phyloP scores from a whole-genome alignment of 2,329 filamentous ascomycete genomes.

The Thielaviopsis ethacetica region DNA sequence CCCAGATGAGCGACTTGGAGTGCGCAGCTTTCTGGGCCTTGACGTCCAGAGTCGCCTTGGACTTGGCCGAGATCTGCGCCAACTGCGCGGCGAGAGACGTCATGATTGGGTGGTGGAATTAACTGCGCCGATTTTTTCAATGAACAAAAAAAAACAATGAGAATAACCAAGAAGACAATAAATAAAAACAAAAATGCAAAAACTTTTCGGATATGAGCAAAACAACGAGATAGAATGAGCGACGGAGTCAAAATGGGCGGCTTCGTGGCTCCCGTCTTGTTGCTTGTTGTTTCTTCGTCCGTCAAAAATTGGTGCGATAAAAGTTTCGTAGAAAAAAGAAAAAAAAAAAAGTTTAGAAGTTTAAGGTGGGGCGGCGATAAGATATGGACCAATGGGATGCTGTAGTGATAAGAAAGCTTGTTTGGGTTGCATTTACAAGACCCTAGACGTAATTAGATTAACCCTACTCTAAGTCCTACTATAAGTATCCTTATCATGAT shows the following conservation, averaged over 20 bases:
- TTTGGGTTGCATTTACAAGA: not conserved
- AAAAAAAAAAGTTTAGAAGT: slow-evolving; percentile 10
- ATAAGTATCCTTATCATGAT: too few species aligned
- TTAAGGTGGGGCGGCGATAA: slow-evolving; percentile 9
- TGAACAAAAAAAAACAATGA: not conserved
- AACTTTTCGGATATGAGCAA: slow-evolving; percentile 1
- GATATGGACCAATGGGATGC: slow-evolving; percentile 6
- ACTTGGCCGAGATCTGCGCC: slow-evolving; percentile 77
- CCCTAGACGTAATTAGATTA: not conserved
- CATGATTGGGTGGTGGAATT: slow-evolving; percentile 35
- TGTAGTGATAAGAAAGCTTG: slow-evolving; percentile 2
- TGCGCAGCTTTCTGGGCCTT: slow-evolving; percentile 87
- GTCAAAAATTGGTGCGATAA: not conserved
- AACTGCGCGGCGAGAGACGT: slow-evolving; percentile 82
- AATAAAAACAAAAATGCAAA: not conserved
- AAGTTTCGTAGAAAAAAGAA: not conserved
- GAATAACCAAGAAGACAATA: not conserved
- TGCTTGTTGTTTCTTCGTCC: not conserved
- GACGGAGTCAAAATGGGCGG: not conserved
- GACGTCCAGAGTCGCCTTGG: slow-evolving; percentile 77
- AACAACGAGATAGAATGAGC: not conserved
- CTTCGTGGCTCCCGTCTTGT: not conserved
- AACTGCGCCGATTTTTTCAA: not conserved
- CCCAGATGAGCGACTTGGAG: slow-evolving; percentile 89
- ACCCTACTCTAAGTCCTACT: too few species aligned